These are phyloP conservation scores for Linum tenue DNA, from an alignment of 345 rosid genomes.

Conservation along the genomic window DNA sequence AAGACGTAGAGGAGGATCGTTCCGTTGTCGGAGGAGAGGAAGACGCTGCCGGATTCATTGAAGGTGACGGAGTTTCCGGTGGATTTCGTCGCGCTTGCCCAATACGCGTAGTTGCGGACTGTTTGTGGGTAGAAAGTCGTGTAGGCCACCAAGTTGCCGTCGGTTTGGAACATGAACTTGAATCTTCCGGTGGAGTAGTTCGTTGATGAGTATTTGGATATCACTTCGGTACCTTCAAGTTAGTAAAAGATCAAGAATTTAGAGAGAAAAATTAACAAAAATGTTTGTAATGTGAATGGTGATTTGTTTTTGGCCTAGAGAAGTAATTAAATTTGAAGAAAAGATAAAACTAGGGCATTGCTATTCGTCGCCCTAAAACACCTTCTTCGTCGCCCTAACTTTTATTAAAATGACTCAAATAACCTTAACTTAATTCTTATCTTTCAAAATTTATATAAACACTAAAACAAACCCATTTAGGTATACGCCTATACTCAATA, in stretches of 20 bases:
- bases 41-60: conserved; percentile 19
- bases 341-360: too few species aligned
- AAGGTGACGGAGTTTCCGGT: conserved; percentile 20
- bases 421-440: too few species aligned
- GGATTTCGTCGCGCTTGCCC: conserved; percentile 9
- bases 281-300: too few species aligned
- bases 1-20: background rate
- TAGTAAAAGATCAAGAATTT: background rate
- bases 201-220: conserved; percentile 12
- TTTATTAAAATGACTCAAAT: too few species aligned
- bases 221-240: background rate
- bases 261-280: background rate
- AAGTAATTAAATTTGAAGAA: too few species aligned
- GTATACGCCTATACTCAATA: too few species aligned
- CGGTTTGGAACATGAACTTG: conserved; percentile 15
- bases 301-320: too few species aligned
- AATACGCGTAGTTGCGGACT: conserved; percentile 4
- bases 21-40: background rate
- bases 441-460: too few species aligned
- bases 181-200: conserved; percentile 36
- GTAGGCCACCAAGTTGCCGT: conserved; percentile 28
- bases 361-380: too few species aligned
- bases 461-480: too few species aligned
- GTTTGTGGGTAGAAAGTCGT: conserved; percentile 16
- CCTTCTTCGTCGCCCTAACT: too few species aligned